Conservation (phyloP, 1,139 yeast genomes). For the Geotrichum restrictum region DNA sequence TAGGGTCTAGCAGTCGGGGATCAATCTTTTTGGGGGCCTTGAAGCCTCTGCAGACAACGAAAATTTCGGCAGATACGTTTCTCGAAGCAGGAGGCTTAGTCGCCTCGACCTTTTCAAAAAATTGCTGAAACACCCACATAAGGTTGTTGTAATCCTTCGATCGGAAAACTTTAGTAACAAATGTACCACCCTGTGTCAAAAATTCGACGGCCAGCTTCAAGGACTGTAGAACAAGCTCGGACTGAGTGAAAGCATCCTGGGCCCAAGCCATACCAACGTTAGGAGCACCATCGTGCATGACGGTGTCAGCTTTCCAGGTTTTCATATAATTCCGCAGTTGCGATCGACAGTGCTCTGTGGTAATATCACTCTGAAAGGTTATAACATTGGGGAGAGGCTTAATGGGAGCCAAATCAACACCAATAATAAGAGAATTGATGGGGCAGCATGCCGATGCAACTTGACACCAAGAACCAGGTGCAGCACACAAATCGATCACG, state of each 20-base stretch:
- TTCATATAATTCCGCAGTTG: constrained; percentile 92
- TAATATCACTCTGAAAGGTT: constrained; percentile 93
- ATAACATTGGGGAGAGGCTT: constrained; percentile 90
- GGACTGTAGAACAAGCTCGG: constrained; percentile 91
- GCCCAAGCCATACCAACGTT: constrained; percentile 99
- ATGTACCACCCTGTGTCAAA: constrained; percentile 88
- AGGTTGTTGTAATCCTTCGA: constrained; percentile 95
- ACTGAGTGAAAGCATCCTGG: constrained; percentile 97
- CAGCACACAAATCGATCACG: constrained; percentile 96
- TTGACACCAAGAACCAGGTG: constrained; percentile 99
- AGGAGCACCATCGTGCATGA: constrained; percentile 99
- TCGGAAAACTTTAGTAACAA: constrained; percentile 93
- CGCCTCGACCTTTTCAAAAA: constrained; percentile 94
- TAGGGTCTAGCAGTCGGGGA: constrained; percentile 87
- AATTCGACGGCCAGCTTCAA: constrained; percentile 93
- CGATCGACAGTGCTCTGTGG: constrained; percentile 96
- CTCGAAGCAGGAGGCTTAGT: constrained; percentile 98
- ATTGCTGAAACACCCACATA: constrained; percentile 95
- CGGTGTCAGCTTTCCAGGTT: constrained; percentile 98
- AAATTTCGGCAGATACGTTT: constrained; percentile 97
- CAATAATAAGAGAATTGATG: constrained; percentile 84
- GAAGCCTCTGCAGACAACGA: constrained; percentile 92
- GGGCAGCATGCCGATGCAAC: constrained; percentile 95
- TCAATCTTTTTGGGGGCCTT: constrained; percentile 95
- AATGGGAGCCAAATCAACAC: constrained; percentile 97